Conservation (phyloP, 1,284 basidiomycete genomes). For the Marasmius tenuissimus region DNA sequence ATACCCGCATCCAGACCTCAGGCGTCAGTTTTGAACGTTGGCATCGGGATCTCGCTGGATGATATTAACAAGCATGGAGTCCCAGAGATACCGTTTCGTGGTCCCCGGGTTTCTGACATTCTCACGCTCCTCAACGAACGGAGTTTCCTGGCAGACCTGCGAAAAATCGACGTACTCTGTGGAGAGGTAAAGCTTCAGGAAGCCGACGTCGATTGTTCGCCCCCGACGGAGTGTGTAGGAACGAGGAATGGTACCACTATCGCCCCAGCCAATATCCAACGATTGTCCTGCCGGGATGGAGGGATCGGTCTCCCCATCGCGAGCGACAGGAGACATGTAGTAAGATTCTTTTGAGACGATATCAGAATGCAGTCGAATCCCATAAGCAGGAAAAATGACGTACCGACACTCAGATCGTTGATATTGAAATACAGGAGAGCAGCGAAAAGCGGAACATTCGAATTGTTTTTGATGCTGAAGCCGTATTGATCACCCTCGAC, state of each 20-base stretch:
- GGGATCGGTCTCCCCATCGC: background rate
- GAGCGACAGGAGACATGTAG: background rate
- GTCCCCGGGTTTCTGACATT: background rate
- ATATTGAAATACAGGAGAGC: conserved; percentile 17
- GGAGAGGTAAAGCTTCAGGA: conserved; percentile 4
- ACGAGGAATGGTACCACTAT: background rate
- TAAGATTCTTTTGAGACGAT: background rate
- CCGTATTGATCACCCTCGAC: conserved; percentile 10
- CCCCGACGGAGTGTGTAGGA: background rate
- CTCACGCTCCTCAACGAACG: background rate
- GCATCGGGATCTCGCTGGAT: background rate
- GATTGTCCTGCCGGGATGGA: background rate
- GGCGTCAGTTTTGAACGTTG: too few species aligned
- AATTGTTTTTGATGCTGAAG: conserved; percentile 12
- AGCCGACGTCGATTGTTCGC: conserved; percentile 2
- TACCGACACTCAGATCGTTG: conserved; percentile 16
- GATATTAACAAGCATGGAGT: background rate
- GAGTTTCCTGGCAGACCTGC: background rate
- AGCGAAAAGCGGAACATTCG: conserved; percentile 11
- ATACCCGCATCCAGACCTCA: too few species aligned
- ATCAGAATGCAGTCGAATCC: background rate
- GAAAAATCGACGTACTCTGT: conserved; percentile 5
- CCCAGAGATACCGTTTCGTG: background rate
- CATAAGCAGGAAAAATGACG: background rate
- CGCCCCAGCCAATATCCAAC: background rate